Conservation (phyloP, 192 early-diverging fungal species). For the Podochytrium sp. region DNA sequence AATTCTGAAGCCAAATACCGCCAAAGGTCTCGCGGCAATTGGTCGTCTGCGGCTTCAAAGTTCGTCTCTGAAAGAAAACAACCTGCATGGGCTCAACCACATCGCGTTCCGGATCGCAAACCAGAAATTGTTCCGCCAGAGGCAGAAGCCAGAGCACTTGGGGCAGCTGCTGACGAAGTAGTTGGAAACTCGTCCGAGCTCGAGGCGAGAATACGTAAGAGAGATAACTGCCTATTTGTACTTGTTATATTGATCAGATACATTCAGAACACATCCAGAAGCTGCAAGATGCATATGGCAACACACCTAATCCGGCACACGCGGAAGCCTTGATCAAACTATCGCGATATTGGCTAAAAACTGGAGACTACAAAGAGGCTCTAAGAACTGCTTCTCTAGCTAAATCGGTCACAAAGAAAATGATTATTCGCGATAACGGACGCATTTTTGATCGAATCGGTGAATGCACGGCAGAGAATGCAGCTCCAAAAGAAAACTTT, state of each 20-base stretch:
- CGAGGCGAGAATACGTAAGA: constrained; percentile 7
- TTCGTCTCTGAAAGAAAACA: constrained; percentile 25
- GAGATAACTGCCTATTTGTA: too few relatives aligned
- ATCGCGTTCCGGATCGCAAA: constrained; percentile 5
- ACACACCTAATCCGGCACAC: background rate
- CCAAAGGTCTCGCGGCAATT: constrained; percentile 17
- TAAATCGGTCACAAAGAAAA: constrained; percentile 28
- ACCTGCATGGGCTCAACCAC: constrained; percentile 22
- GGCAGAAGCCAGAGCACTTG: background rate
- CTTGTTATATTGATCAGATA: background rate
- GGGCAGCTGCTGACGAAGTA: background rate
- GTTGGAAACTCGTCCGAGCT: background rate
- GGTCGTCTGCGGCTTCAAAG: background rate
- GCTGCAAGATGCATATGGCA: constrained; percentile 5
- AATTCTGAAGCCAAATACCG: constrained; percentile 14
- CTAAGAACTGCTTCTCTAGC: constrained; percentile 15
- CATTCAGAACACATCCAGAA: constrained; percentile 22
- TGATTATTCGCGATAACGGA: constrained; percentile 20
- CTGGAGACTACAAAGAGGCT: constrained; percentile 28
- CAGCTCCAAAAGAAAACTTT: background rate
- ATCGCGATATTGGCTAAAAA: constrained; percentile 16
- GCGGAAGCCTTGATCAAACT: constrained; percentile 23
- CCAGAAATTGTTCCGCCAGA: background rate
- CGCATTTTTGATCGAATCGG: background rate
- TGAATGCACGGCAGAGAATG: background rate